Percentiles rank a stretch among this genome's conserved stretches.
These are phyloP conservation scores for Iberis pinnata DNA, from an alignment of 345 rosid genomes.

Conservation along the genomic window DNA sequence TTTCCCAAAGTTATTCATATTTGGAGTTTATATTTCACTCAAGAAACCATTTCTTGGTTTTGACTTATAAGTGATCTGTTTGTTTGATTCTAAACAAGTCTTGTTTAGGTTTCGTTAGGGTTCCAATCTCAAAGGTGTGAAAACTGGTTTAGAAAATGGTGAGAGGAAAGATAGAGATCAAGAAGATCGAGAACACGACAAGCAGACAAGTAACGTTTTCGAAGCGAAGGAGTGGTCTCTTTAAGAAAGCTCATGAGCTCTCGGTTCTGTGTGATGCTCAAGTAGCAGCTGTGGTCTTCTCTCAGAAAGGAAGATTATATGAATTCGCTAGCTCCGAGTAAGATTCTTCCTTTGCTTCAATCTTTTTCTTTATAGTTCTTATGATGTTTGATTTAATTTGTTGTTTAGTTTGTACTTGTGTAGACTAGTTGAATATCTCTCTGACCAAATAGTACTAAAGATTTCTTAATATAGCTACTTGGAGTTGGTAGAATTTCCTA, in stretches of 20 bases:
- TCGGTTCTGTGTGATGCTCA: too few relatives aligned
- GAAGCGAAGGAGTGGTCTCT: too few relatives aligned
- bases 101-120: slow-evolving; percentile 13
- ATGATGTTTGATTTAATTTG: background rate
- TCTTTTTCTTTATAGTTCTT: background rate
- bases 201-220: too few relatives aligned
- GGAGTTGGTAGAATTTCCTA: background rate
- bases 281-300: too few relatives aligned
- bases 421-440: slow-evolving; percentile 12
- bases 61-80: slow-evolving; percentile 12
- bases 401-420: too few relatives aligned
- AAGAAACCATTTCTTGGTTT: slow-evolving; percentile 13
- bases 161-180: too few relatives aligned
- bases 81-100: background rate
- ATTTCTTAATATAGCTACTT: slow-evolving; percentile 13
- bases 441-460: slow-evolving; percentile 15
- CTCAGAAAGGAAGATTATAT: too few relatives aligned
- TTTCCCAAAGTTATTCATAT: background rate
- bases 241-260: too few relatives aligned
- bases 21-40: background rate
- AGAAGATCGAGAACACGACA: too few relatives aligned
- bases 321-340: too few relatives aligned
- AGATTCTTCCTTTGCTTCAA: background rate
- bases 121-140: slow-evolving; percentile 6
- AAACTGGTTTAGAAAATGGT: slow-evolving; percentile 43